Evolutionary conservation across 345 rosid species (phyloP), one percentile per base, ranked within the genome.

Genomic region (Brassica nigra): DNA sequence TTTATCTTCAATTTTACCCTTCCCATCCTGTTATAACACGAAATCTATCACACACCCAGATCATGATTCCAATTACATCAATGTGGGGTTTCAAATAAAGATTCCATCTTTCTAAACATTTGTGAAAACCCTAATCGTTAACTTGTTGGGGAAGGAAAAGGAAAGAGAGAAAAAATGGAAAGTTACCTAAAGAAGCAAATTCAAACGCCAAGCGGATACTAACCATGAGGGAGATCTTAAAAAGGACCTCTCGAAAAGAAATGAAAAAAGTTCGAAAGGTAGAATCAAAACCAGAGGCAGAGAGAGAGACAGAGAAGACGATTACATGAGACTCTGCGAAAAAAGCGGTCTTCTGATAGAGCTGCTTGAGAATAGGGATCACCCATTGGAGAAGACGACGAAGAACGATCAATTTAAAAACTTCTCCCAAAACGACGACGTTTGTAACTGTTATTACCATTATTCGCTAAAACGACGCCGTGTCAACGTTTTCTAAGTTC

Each of bases 1-100:
- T 89, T 90, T 81, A 94, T 89, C 86, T 89, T 89, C 71, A 94
- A 80, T 87, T 92, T 94, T 27, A 90, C 96, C 89, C 98, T 90
- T 81, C 97, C 98, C 97, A 91, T 92, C 82, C 91, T 86, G 80
- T 82, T 80, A 52, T 8, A 34, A 20, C 23, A 20, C 23, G 23
- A 20, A 20, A 20, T 20, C 23, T 20, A 20, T 20, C 23, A 20
- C 23, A 20, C 23, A 20, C 23, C 44, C 64, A 42, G 63, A 79
- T 78, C 61, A 73, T 18, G 8, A 49, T 66, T 3, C 39, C 4
- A 27, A 12, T 14, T 7, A 44, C 42, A 66, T 8, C 47, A 29
- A 42, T 23, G 27, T 23, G 27, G 52, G 62, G 55, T 66, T 67
- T 58, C 23, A 52, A 3, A 2, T 15, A 49, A 49, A 49, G 20